Percentiles rank a stretch among this genome's conserved stretches.
Conservation (phyloP, 2,329 filamentous ascomycete genomes). For the Fusarium cicatricum region DNA sequence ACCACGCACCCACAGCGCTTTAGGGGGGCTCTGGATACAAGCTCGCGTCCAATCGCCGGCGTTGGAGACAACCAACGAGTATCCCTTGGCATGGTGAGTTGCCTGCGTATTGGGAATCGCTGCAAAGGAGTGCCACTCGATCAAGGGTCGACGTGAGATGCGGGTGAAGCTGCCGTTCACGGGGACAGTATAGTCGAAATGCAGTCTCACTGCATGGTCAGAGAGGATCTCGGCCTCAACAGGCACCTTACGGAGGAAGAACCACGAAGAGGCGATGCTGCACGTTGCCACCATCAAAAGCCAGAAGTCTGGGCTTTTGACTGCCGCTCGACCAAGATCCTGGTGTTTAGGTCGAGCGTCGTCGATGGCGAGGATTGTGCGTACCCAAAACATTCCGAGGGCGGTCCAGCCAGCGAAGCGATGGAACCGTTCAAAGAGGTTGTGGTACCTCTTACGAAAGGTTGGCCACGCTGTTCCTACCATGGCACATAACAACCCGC, state of each 20-base stretch:
- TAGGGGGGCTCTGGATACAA: conserved; percentile 69
- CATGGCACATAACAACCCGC: conserved; percentile 65
- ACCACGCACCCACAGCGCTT: conserved; percentile 72
- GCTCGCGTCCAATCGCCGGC: conserved; percentile 78
- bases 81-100: conserved; percentile 53
- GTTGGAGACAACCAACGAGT: conserved; percentile 75
- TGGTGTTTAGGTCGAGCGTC: conserved; percentile 48
- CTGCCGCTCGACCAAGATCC: conserved; percentile 49
- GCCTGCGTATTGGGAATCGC: conserved; percentile 68
- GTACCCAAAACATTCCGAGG: conserved; percentile 70
- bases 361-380: conserved; percentile 64
- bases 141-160: conserved; percentile 68
- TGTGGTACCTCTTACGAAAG: conserved; percentile 69
- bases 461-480: conserved; percentile 69
- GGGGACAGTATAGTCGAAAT: conserved; percentile 71
- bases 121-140: conserved; percentile 81
- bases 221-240: conserved; percentile 75
- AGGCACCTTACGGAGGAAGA: conserved; percentile 71
- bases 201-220: conserved; percentile 74
- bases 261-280: conserved; percentile 76
- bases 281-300: conserved; percentile 70
- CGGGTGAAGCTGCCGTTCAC: conserved; percentile 58
- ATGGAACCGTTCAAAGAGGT: conserved; percentile 75
- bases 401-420: conserved; percentile 77
- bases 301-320: conserved; percentile 65